Evolutionary conservation across 2,329 filamentous ascomycete genomes (phyloP), one percentile per base, ranked within the genome.

Genomic region (Diaporthe caulivora): DNA sequence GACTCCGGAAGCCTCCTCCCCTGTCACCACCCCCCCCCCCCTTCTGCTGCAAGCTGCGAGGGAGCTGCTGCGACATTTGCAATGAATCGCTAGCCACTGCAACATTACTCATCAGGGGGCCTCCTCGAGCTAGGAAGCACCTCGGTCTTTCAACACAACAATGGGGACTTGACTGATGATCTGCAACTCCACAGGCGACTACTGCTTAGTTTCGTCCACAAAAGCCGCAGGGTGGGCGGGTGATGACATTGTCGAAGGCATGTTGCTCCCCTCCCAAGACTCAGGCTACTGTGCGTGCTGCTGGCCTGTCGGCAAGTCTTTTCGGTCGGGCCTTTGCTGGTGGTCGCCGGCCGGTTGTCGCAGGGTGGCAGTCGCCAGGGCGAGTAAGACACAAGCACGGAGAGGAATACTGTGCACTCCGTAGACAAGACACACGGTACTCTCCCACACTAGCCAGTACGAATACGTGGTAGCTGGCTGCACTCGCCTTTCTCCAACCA

Each of bases 131-230:
- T 67, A 67, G 62, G 62, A 18, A 67, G 62, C 47, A 67, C 62
- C 62, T 67, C 62, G 62, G 62, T 67, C 62, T 37, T 65, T 65
- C 62, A 65, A 65, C 31, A 65, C 62, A 65, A 65, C 31, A 65
- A 3, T 40, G 62, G 60, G 60, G 49, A 34, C 34, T 44, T 71
- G 68, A 37, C 69, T 54, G 69, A 64, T 71, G 69, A 71, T 71
- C 69, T 62, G 69, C 69, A 44, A 71, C 58, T 53, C 58, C 44
- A 49, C 69, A 62, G 42, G 55, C 49, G 26, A 62, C 69, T 51
- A 71, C 44, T 62, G 58, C 24, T 40, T 62, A 62, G 40, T 29
- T 31, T 40, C 49, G 47, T 13, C 31, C 26, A 21, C 42, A 24
- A 53, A 53, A 71, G 62, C 40, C 62, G 29, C 62, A 9, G 31